A percentile compares a stretch with the other conserved stretches of the same genome.
Conservation (phyloP, 331 rosid genomes). For the Malus hybrid region DNA sequence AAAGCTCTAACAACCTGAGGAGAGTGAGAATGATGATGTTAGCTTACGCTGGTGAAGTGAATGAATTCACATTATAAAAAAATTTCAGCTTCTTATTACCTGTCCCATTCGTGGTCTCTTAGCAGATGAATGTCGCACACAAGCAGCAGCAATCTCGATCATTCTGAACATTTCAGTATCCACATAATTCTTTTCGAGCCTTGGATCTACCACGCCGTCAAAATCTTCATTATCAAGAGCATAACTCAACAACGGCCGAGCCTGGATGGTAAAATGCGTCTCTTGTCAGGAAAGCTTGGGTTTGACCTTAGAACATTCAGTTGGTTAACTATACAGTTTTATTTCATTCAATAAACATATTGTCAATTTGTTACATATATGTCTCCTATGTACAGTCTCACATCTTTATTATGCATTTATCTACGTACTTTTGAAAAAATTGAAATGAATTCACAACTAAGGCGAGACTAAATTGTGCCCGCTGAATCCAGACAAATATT, state of each 20-base stretch:
- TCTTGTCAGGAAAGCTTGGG: slow-evolving; percentile 16
- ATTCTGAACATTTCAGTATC: slow-evolving; percentile 63
- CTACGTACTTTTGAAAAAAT: neutral
- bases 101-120: slow-evolving; percentile 93
- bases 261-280: slow-evolving; percentile 42
- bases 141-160: slow-evolving; percentile 81
- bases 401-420: neutral
- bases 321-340: neutral
- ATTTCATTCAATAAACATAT: neutral
- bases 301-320: slow-evolving; percentile 2
- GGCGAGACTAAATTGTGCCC: neutral
- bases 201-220: slow-evolving; percentile 53
- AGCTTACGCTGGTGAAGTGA: neutral
- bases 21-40: slow-evolving; percentile 16
- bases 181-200: slow-evolving; percentile 55
- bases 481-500: neutral
- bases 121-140: slow-evolving; percentile 71
- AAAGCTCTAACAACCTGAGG: slow-evolving; percentile 86
- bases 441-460: neutral
- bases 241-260: slow-evolving; percentile 66
- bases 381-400: neutral
- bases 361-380: neutral
- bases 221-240: slow-evolving; percentile 60
- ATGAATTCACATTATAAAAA: neutral
- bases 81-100: slow-evolving; percentile 38